phyloP scores from a whole-genome alignment of 2,329 filamentous ascomycete genomes.

The Penicillium aurantiogriseum region DNA sequence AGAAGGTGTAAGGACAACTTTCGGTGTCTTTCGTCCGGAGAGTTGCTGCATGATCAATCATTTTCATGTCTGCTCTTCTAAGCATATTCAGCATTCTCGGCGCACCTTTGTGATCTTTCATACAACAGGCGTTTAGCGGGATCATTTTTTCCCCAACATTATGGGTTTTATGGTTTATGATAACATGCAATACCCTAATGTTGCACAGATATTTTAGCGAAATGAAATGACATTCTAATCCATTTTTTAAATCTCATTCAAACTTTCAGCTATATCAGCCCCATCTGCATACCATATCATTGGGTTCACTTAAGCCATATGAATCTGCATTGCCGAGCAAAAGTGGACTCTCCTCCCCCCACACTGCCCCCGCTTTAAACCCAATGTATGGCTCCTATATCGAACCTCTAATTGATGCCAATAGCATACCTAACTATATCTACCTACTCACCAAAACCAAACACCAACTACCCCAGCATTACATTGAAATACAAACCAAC shows the following conservation, averaged over 20 bases:
- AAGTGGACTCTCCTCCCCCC: slow-evolving; percentile 2
- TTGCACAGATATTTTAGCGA: not conserved
- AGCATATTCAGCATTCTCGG: slow-evolving; percentile 7
- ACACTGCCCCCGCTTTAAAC: not conserved
- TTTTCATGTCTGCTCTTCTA: not conserved
- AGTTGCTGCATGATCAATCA: not conserved
- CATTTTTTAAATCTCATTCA: not conserved
- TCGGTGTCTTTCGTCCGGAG: not conserved
- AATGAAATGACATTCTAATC: not conserved
- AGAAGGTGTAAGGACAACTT: not conserved
- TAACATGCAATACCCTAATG: not conserved
- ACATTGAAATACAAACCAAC: not conserved
- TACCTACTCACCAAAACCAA: not conserved
- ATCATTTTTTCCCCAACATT: not conserved
- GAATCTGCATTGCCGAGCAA: not conserved
- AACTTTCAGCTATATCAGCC: not conserved
- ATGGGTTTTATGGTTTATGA: slow-evolving; percentile 3
- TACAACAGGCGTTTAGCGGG: not conserved
- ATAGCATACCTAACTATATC: not conserved
- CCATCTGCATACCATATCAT: not conserved
- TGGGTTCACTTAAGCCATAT: not conserved
- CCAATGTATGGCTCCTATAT: slow-evolving; percentile 4
- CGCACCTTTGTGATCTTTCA: not conserved
- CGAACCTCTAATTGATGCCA: not conserved
- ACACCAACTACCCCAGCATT: no score